Base-by-base conservation (phyloP, 2,329 filamentous ascomycete species). In the Fusarium multiceps region DNA sequence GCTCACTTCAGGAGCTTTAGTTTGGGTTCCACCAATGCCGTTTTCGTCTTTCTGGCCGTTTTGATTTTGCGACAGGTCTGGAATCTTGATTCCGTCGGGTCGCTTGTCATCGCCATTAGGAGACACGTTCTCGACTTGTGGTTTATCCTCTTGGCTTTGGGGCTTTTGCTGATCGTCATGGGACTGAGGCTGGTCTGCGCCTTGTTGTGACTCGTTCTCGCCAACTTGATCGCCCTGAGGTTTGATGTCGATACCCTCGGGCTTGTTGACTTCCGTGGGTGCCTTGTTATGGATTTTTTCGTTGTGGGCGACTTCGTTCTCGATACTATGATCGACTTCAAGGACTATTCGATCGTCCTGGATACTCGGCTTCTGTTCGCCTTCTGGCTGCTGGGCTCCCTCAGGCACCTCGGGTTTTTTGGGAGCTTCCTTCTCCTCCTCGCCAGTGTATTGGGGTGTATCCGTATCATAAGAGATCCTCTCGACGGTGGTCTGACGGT, bases 91-190 rank as follows among this genome's bases (percentile, higher is more conserved):
- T 10, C 20, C 48, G 9, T 46, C 41, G 14, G 55, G 30, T 21
- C 59, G 48, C 30, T 60, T 51, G 12, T 43, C 34, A 34, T 50
- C 55, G 25, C 43, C 27, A 71, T 70, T 57, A 79, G 76, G 63
- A 40, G 37, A 12, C n/a, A 65, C 65, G 20, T 65, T 32, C 27
- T 57, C 40, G 34, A 25, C 18, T 43, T 23, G 18, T 25, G 53
- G 34, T 40, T 56, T 32, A 27, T 77, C 45, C 18, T 58, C 55
- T 13, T 55, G 37, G 18, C 23, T 28, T 30, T 60, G 42, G 14
- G 37, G 20, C 7, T 59, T 55, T 13, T 45, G 50, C 12, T 62
- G 47, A 7, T 55, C 54, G 14, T 23, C 28, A 25, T 66, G 40
- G 18, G 51, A 43, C 23, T 62, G 37, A n/a, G n/a, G 18, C 20